Evolutionary conservation across 768 basidiomycete species (phyloP), one percentile per base, ranked within the genome.

Genomic region (Piloderma croceum): DNA sequence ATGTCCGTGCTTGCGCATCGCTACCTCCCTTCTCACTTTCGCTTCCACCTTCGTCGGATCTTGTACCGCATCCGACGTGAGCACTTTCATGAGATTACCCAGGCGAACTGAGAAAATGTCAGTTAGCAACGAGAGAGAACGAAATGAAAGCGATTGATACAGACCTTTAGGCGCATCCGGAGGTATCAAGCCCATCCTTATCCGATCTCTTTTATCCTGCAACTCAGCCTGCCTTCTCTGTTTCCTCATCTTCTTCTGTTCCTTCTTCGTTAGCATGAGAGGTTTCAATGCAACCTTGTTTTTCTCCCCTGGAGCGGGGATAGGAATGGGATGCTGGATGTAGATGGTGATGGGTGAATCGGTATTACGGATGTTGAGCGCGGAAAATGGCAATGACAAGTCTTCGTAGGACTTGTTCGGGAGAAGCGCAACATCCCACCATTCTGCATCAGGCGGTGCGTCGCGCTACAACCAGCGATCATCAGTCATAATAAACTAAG

Each of bases 21-120:
- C 87, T 21, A 98, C 94, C 60, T 99, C 96, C 24, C 89, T 74
- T 34, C 91, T 74, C 11, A 99, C 93, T 23, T 90, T 84, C 5
- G 94, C 94, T 60, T 99, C 96, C 3, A 99, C 90, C 37, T 92
- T 82, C 2, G 96, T 99, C 0, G 96, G 96, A 58, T 98, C 96
- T 74, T 91, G 88, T 19, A 99, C 83, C 1, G 93, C 94, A 54
- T 97, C 92, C 7, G 89, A 88, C 0, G 96, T 97, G 20, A 99
- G 70, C 12, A 99, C 96, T 56, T 90, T 91, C 93, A 98, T 98
- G 58, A 98, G 63, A 62, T 99, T 99, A 31, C 88, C 79, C 45
- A 99, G 70, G 21, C 91, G 90, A 42, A 99, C 94, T 92, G 45
- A 7, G 43, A 34, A 15, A 19, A 40, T 23, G 3, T 34, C 24